Evolutionary conservation across 1,139 yeast species (phyloP), one percentile per base, ranked within the genome.

Genomic region (Protomyces pachydermus): DNA sequence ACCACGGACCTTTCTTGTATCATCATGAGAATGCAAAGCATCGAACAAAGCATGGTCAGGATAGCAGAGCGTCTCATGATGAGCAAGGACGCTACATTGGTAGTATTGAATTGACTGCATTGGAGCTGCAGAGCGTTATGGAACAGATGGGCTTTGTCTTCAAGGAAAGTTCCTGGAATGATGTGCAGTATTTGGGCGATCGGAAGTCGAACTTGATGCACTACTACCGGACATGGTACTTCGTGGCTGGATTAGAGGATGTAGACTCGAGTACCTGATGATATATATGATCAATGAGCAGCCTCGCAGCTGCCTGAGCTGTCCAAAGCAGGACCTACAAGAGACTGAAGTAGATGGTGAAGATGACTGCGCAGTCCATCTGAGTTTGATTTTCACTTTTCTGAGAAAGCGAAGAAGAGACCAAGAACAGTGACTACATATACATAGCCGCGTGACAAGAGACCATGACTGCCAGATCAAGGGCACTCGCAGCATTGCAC

Each of bases 1-100:
- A 91, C 73, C 83, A 86, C 70, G 97, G 97, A 0, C 97, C 97
- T 0, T 76, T 90, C 34, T 74, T 87, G 61, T 90, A 96, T 95
- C 97, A 91, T 74, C 86, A 82, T 72, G 96, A 88, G 70, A 83
- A 82, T 63, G 83, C 81, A 32, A 68, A 72, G 67, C 37, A 69
- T 39, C 32, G 32, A 28, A 28, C 32, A 28, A 28, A 28, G 32
- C 32, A 28, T 28, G 9, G 32, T 5, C 10, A 50, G 6, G 50
- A 38, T 14, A 50, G 64, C 39, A 54, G 25, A 70, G 69, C 56
- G 68, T 65, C 50, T 67, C 1, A 65, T 28, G 66, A 65, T 5
- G 72, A 71, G 16, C 77, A 76, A 34, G 79, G 78, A 1, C 70
- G 71, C 0, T 68, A 70, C 14, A 72, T 69, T 20, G 78, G 80